phyloP scores from a whole-genome alignment of 306 rosid species.

The Vigna hirtella region DNA sequence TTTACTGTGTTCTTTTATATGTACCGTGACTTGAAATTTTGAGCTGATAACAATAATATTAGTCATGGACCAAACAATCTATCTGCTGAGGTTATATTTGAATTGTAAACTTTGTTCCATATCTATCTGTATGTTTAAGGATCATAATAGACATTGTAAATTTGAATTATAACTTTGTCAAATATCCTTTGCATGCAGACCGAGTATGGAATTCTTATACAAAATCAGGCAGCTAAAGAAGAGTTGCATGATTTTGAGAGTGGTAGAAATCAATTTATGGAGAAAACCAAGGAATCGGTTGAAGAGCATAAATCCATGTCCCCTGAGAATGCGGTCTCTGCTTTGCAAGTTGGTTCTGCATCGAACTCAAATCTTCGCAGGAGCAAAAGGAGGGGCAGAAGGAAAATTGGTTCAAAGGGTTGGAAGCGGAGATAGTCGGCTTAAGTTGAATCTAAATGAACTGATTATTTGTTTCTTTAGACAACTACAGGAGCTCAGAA shows the following conservation, averaged over 20 bases:
- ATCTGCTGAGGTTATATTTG: slow-evolving; percentile 16
- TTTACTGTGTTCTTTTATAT: background rate
- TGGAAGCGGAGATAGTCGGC: slow-evolving; percentile 39
- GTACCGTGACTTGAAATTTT: slow-evolving; percentile 2
- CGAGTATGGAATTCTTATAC: slow-evolving; percentile 50
- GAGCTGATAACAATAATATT: slow-evolving; percentile 27
- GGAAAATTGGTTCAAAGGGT: slow-evolving; percentile 51
- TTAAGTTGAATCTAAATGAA: slow-evolving; percentile 33
- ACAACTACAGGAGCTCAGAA: slow-evolving; percentile 26
- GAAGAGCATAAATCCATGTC: slow-evolving; percentile 57
- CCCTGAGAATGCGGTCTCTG: slow-evolving; percentile 43
- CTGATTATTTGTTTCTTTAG: background rate
- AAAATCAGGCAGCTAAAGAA: slow-evolving; percentile 58
- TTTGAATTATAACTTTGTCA: slow-evolving; percentile 23
- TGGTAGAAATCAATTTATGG: slow-evolving; percentile 46
- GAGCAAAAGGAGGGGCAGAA: slow-evolving; percentile 59
- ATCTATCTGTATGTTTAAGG: slow-evolving; percentile 6
- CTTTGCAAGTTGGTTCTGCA: slow-evolving; percentile 47
- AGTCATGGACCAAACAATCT: background rate
- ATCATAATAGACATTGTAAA: slow-evolving; percentile 11
- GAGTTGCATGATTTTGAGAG: slow-evolving; percentile 57
- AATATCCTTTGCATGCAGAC: slow-evolving; percentile 47
- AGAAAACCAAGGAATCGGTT: slow-evolving; percentile 45
- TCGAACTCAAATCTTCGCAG: slow-evolving; percentile 50
- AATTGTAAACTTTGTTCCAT: slow-evolving; percentile 5